These are phyloP conservation scores for Pseudocercospora musae DNA, from an alignment of 2,329 filamentous ascomycete genomes.

Conservation along the genomic window DNA sequence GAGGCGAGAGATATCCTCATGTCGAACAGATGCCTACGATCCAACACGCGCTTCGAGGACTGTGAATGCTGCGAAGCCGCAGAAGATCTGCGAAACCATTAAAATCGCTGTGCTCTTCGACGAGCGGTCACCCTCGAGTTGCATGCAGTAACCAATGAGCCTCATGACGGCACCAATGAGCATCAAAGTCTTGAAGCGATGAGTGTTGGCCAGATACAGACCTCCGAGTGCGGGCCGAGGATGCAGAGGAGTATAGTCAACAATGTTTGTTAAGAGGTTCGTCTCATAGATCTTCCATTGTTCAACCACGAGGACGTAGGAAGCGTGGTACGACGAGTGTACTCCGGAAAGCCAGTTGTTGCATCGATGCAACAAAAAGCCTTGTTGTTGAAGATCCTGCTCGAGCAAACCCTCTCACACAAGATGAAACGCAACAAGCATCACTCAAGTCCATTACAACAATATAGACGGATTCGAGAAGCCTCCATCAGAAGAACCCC, in stretches of 20 bases:
- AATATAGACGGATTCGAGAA: conserved; percentile 22
- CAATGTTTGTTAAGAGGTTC: conserved; percentile 42
- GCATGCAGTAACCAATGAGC: conserved; percentile 40
- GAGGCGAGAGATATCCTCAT: conserved; percentile 44
- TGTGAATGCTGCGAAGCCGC: conserved; percentile 39
- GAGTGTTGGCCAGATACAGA: conserved; percentile 36
- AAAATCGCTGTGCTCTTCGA: conserved; percentile 38
- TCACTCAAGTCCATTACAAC: conserved; percentile 7
- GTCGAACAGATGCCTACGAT: conserved; percentile 43
- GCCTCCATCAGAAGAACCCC: conserved; percentile 20
- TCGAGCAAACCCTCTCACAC: conserved; percentile 20
- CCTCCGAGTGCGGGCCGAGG: conserved; percentile 36
- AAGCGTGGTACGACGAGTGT: conserved; percentile 23
- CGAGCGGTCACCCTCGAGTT: conserved; percentile 33
- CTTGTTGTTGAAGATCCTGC: conserved; percentile 23
- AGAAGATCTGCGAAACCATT: conserved; percentile 38
- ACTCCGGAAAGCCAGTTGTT: conserved; percentile 22
- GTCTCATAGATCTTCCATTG: conserved; percentile 43
- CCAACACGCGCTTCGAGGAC: conserved; percentile 44
- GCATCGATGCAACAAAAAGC: too few species aligned
- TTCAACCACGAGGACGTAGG: conserved; percentile 43
- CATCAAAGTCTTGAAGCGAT: conserved; percentile 45
- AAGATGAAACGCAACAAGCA: conserved; percentile 6
- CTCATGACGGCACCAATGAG: conserved; percentile 38
- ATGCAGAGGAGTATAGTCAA: conserved; percentile 42